Conservation (phyloP, 139 green algal species). For the Chlamydomonas incerta region DNA sequence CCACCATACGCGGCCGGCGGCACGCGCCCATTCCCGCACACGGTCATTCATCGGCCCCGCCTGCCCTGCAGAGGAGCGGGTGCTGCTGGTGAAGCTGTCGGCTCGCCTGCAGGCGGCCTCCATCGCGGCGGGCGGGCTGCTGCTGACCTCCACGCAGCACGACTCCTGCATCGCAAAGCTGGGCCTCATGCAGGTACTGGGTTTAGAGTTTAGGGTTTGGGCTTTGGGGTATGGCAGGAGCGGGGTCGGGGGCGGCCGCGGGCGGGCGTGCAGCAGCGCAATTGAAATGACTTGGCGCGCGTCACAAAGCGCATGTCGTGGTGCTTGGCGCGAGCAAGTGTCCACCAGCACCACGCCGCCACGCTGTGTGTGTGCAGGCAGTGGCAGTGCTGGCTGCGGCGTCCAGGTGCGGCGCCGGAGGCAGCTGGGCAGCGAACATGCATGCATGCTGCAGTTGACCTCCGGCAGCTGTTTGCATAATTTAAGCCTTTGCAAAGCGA, state of each 20-base stretch:
- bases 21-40: neutral
- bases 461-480: no score
- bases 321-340: no score
- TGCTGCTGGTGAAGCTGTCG: neutral
- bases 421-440: neutral
- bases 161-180: conserved; percentile 24
- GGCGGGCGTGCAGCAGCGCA: no score
- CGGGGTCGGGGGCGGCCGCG: no score
- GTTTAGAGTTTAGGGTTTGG: no score
- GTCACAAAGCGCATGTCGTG: no score
- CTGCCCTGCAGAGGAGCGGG: neutral
- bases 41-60: neutral
- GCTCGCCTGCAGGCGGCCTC: neutral
- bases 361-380: neutral
- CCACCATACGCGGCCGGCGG: neutral
- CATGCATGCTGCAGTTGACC: no score
- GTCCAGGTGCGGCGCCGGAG: neutral
- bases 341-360: no score
- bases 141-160: conserved; percentile 10
- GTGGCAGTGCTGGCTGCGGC: conserved; percentile 4
- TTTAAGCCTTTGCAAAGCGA: no score
- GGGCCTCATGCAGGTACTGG: neutral
- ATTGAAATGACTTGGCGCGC: no score
- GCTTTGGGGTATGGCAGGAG: no score
- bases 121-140: conserved; percentile 10